Evolutionary conservation across 2,329 filamentous ascomycete genomes (phyloP).

Genomic region (Verticillium nubilum): DNA sequence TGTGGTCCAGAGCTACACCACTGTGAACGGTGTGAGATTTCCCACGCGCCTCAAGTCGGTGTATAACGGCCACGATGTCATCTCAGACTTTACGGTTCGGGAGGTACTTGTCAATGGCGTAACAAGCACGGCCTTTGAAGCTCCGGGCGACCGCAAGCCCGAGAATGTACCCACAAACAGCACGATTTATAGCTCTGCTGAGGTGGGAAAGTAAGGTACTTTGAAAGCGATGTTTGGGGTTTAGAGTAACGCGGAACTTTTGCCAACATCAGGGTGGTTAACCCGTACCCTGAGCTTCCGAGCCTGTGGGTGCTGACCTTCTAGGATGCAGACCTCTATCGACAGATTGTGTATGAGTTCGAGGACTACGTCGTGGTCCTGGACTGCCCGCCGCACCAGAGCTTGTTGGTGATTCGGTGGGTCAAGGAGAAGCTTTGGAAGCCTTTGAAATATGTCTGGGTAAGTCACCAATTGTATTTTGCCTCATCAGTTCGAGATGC

Average conservation of each 20-base stretch:
- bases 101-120: no score
- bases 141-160: neutral
- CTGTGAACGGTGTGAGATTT: conserved; percentile 6
- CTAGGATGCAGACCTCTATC: neutral
- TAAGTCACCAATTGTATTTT: neutral
- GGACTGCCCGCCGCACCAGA: conserved; percentile 13
- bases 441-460: conserved; percentile 11
- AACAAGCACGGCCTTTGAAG: neutral
- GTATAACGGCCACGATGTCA: neutral
- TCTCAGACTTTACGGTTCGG: neutral
- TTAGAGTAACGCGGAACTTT: neutral
- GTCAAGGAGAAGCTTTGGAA: conserved; percentile 7
- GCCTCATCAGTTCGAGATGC: neutral
- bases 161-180: neutral
- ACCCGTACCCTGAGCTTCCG: neutral
- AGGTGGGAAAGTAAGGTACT: neutral
- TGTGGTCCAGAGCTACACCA: conserved; percentile 7
- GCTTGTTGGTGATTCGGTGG: conserved; percentile 11
- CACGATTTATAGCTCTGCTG: neutral
- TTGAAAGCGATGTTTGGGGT: neutral
- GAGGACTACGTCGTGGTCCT: conserved; percentile 9
- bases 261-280: neutral
- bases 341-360: conserved; percentile 11
- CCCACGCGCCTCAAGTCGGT: neutral
- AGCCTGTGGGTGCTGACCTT: neutral